Evolutionary conservation across 371 early-diverging fungal species (phyloP).

Genomic region (Fennellomyces sp.): DNA sequence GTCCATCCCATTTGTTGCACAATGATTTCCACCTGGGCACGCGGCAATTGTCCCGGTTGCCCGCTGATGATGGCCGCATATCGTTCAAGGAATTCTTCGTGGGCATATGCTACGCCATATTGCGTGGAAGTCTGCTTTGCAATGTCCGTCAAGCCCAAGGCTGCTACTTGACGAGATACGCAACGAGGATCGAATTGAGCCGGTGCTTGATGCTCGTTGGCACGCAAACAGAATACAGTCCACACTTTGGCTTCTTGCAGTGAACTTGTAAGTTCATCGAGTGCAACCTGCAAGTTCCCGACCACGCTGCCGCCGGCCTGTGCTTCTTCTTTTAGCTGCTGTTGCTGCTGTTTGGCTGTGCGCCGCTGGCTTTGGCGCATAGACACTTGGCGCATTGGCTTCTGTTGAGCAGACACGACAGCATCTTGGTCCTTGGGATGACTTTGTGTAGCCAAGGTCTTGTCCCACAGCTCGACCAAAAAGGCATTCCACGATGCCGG

Average conservation of each 20-base stretch:
- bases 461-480: slow-evolving; percentile 38
- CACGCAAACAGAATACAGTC: slow-evolving; percentile 82
- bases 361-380: slow-evolving; percentile 30
- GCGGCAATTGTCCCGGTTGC: slow-evolving; percentile 40
- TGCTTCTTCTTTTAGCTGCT: slow-evolving; percentile 14
- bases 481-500: slow-evolving; percentile 60
- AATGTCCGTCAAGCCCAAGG: slow-evolving; percentile 55
- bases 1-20: slow-evolving; percentile 69
- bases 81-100: slow-evolving; percentile 71
- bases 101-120: slow-evolving; percentile 63
- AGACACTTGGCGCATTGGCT: slow-evolving; percentile 55
- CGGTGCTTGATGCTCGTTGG: slow-evolving; percentile 62
- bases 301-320: slow-evolving; percentile 6
- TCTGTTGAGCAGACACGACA: slow-evolving; percentile 56
- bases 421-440: slow-evolving; percentile 60
- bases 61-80: slow-evolving; percentile 58
- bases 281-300: slow-evolving; percentile 59
- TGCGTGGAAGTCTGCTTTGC: slow-evolving; percentile 43
- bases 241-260: slow-evolving; percentile 85
- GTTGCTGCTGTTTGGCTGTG: neutral
- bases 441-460: slow-evolving; percentile 53
- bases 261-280: slow-evolving; percentile 79
- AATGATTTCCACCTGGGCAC: slow-evolving; percentile 63
- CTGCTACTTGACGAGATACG: slow-evolving; percentile 62
- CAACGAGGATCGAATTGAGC: slow-evolving; percentile 57